Evolutionary conservation across 306 rosid genomes (phyloP).

Genomic region (Adenanthera pavonina): DNA sequence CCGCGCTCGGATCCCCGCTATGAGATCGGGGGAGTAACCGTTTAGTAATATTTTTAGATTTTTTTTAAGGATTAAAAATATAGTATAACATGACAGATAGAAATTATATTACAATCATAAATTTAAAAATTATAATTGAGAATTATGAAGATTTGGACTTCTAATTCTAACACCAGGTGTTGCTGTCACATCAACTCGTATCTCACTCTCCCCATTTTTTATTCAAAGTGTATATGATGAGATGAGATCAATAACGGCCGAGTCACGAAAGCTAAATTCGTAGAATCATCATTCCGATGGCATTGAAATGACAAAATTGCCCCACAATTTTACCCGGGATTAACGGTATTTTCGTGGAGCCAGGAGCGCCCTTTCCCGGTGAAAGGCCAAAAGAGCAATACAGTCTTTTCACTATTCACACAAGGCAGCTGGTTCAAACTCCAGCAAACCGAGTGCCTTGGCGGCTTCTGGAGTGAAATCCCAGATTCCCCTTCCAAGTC

Average conservation of each 20-base stretch:
- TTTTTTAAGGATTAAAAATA: no score
- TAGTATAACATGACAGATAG: no score
- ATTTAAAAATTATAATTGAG: no score
- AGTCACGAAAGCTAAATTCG: not conserved
- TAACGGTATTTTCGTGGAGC: not conserved
- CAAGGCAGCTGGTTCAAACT: slow-evolving; percentile 24
- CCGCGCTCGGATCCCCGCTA: not conserved
- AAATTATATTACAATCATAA: no score
- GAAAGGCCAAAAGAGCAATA: slow-evolving; percentile 18
- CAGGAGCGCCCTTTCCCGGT: not conserved
- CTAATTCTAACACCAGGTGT: no score
- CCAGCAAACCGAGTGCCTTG: slow-evolving; percentile 31
- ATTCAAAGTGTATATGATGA: not conserved
- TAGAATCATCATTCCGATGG: not conserved
- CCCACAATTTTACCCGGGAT: not conserved
- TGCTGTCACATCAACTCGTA: not conserved
- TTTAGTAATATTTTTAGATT: not conserved
- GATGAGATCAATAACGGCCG: not conserved
- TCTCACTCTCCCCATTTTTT: not conserved
- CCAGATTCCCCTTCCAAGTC: slow-evolving; percentile 28
- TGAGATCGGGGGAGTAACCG: not conserved
- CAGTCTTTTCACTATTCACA: slow-evolving; percentile 37
- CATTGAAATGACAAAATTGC: slow-evolving; percentile 8
- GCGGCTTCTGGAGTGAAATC: slow-evolving; percentile 42
- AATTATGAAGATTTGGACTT: no score